phyloP scores from a whole-genome alignment of 192 early-diverging fungal genomes.

The Glomus cerebriforme region DNA sequence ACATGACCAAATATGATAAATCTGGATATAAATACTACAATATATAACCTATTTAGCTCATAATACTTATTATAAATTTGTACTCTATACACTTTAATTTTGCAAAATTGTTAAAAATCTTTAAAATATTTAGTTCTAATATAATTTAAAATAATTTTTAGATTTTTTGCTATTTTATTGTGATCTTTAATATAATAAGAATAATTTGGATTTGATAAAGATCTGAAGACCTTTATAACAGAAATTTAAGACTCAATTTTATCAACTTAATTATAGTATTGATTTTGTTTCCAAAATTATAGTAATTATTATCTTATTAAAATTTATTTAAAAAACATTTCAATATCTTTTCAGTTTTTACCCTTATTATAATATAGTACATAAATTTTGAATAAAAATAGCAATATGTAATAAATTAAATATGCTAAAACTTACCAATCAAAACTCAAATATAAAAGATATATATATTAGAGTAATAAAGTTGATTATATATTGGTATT shows the following conservation, averaged over 20 bases:
- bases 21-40: no score
- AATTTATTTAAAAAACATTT: no score
- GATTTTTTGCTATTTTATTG: conserved; percentile 7
- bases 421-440: no score
- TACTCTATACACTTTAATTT: background rate
- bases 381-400: no score
- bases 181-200: background rate
- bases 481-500: no score
- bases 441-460: no score
- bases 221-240: background rate
- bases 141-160: conserved; percentile 13
- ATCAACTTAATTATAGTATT: background rate
- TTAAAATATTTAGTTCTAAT: background rate
- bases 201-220: background rate
- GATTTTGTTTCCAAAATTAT: background rate
- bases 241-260: background rate
- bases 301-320: background rate
- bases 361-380: no score
- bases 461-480: no score
- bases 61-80: conserved; percentile 18
- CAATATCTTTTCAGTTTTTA: no score
- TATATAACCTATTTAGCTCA: background rate
- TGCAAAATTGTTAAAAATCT: background rate
- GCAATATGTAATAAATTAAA: no score
- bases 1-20: no score